Conservation (phyloP, 192 early-diverging fungal genomes). For the Gryganskiella cystojenkinii region DNA sequence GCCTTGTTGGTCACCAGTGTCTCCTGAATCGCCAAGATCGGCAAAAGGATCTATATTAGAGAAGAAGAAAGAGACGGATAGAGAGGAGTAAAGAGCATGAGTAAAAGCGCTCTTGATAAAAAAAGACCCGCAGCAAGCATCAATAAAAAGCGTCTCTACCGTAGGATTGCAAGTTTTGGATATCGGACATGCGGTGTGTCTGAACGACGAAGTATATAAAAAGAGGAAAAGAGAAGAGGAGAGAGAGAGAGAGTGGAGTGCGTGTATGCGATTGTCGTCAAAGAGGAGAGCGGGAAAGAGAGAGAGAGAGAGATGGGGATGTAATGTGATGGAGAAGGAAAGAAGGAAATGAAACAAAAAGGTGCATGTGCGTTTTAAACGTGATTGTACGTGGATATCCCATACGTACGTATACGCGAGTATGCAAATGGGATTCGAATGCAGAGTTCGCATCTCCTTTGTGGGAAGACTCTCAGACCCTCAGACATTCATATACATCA, state of each 20-base stretch:
- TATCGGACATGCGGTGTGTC: constrained; percentile 52
- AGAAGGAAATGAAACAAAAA: constrained; percentile 5
- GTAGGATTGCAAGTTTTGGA: constrained; percentile 57
- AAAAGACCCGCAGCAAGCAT: background rate
- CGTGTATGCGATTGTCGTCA: no score
- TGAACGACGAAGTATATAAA: constrained; percentile 6
- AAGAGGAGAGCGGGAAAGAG: background rate
- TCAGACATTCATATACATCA: background rate
- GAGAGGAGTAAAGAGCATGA: background rate
- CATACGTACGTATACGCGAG: no score
- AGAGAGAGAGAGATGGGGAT: background rate
- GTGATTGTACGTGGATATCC: no score
- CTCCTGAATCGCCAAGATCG: constrained; percentile 47
- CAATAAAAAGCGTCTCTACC: constrained; percentile 26
- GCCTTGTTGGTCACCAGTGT: constrained; percentile 42
- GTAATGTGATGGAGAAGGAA: background rate
- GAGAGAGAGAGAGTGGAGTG: background rate
- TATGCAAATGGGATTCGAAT: background rate
- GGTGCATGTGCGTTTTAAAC: background rate
- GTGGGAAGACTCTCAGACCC: background rate
- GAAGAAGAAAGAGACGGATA: background rate
- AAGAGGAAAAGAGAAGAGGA: constrained; percentile 3
- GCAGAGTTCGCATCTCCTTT: constrained; percentile 3
- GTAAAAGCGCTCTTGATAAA: background rate
- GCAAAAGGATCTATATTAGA: constrained; percentile 52